Conservation (phyloP, 495 filamentous ascomycete species). For the Aspergillus ellipticus region DNA sequence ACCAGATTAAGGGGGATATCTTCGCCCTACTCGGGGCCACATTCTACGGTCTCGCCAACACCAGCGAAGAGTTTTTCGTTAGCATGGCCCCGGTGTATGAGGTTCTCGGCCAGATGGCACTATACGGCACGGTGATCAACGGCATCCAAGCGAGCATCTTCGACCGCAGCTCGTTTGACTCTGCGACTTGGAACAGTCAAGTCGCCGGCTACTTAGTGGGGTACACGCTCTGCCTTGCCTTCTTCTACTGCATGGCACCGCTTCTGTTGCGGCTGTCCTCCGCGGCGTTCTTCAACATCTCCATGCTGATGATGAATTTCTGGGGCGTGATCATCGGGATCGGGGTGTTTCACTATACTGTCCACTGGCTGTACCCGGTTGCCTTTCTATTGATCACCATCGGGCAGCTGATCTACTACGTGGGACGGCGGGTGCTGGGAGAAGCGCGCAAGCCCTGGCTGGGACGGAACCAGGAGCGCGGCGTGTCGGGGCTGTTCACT, state of each 20-base stretch:
- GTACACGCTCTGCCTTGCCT: slow-evolving; percentile 73
- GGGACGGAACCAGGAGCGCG: slow-evolving; percentile 75
- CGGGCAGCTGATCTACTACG: slow-evolving; percentile 78
- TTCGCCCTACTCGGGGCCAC: slow-evolving; percentile 86
- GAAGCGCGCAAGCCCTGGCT: slow-evolving; percentile 95
- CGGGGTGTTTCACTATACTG: slow-evolving; percentile 70
- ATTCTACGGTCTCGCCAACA: slow-evolving; percentile 88
- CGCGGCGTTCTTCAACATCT: slow-evolving; percentile 96
- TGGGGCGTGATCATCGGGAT: slow-evolving; percentile 93
- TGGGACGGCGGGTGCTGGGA: slow-evolving; percentile 69
- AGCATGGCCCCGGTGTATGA: slow-evolving; percentile 85
- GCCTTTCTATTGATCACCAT: slow-evolving; percentile 89
- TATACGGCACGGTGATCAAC: slow-evolving; percentile 89
- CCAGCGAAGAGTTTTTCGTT: slow-evolving; percentile 89
- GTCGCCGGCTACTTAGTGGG: slow-evolving; percentile 81
- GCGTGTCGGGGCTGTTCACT: slow-evolving; percentile 79
- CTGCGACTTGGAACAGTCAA: slow-evolving; percentile 60
- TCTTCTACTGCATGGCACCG: slow-evolving; percentile 87
- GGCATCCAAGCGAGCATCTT: slow-evolving; percentile 88
- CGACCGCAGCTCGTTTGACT: slow-evolving; percentile 67
- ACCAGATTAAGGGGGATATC: slow-evolving; percentile 86
- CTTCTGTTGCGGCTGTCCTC: slow-evolving; percentile 81
- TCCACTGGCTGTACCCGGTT: slow-evolving; percentile 92
- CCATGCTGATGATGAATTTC: slow-evolving; percentile 90
- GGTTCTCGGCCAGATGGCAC: slow-evolving; percentile 83